Evolutionary conservation across 164 flowering plant species (phyloP), one percentile per base, ranked within the genome.

Genomic region (Taxillus chinensis): DNA sequence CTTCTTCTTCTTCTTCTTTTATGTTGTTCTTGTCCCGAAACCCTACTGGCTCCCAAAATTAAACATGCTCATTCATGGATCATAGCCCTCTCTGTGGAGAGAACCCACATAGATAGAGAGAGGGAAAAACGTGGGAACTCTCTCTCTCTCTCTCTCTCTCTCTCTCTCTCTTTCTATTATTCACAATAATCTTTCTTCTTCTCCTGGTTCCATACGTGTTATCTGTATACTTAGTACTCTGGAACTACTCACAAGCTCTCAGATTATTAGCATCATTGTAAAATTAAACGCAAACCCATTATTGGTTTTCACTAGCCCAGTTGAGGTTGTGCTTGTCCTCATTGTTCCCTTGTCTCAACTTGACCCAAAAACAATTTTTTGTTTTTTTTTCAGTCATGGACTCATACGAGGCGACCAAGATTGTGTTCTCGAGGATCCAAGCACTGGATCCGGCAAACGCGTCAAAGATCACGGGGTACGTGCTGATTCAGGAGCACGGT

Each of bases 401-500:
- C 69, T 64, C 81, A 1, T 66, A 67, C 41, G 85, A 84, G 56
- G 81, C 89, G 5, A 73, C 82, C 0, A 74, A 61, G 17, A 60
- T 73, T 5, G 79, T 86, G 15, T 76, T 75, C 60, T 67, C 85
- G 1, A 75, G 82, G 60, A 76, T 86, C 54, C 73, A 78, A 49
- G 55, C 27, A 16, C 43, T 86, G 55, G 92, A 86, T 71, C 78
- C 82, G 67, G 61, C 8, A 9, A 57, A 57, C 14, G 59, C 59
- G 37, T 57, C 59, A 4, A 57, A 57, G 15, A 57, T 57, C 14
- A 57, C 59, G n/a, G 59, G 59, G 10, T 57, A 37, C 11, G 59
- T 57, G 59, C 43, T 57, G 41, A 57, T 57, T 5, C 59, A 57
- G 10, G 59, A 57, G 59, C 59, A 57, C 59, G 59, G 59, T 6